Conservation (phyloP, 305 asterid species). For the Plantago rigida region DNA sequence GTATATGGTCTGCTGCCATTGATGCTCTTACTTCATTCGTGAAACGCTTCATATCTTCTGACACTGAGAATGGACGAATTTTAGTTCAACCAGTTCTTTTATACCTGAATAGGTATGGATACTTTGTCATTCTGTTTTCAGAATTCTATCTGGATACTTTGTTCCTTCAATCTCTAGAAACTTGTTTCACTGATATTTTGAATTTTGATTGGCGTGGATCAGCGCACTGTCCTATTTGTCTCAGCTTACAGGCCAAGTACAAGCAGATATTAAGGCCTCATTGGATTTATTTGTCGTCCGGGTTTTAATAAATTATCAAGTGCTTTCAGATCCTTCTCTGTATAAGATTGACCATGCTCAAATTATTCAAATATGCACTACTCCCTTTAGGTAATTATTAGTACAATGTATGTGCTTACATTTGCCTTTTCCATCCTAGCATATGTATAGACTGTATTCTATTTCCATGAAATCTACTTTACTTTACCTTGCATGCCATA, state of each 20-base stretch:
- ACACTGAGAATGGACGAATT: slow-evolving; percentile 60
- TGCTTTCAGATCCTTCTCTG: slow-evolving; percentile 73
- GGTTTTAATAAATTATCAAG: slow-evolving; percentile 71
- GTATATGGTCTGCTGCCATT: slow-evolving; percentile 93
- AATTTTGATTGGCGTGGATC: slow-evolving; percentile 25
- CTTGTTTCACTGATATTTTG: slow-evolving; percentile 27
- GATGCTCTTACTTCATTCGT: slow-evolving; percentile 78
- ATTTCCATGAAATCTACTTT: slow-evolving; percentile 11
- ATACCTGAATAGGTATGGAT: slow-evolving; percentile 69
- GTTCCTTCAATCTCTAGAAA: slow-evolving; percentile 18
- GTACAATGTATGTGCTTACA: slow-evolving; percentile 17
- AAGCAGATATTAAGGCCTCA: slow-evolving; percentile 50
- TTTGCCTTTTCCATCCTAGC: slow-evolving; percentile 5
- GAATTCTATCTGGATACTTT: slow-evolving; percentile 13
- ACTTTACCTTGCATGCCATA: slow-evolving; percentile 15
- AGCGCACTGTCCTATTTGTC: slow-evolving; percentile 77
- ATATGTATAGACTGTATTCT: slow-evolving; percentile 16
- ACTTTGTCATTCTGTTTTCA: slow-evolving; percentile 12
- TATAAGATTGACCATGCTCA: slow-evolving; percentile 77
- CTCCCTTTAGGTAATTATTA: slow-evolving; percentile 74
- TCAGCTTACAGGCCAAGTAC: slow-evolving; percentile 58
- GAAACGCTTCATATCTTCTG: slow-evolving; percentile 74
- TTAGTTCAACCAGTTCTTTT: slow-evolving; percentile 86
- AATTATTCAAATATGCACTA: slow-evolving; percentile 74
- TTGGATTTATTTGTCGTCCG: slow-evolving; percentile 55